Percentiles rank a stretch among this genome's conserved stretches.
These are phyloP conservation scores for Fraxinus ornus DNA, from an alignment of 305 asterid genomes.

Conservation along the genomic window DNA sequence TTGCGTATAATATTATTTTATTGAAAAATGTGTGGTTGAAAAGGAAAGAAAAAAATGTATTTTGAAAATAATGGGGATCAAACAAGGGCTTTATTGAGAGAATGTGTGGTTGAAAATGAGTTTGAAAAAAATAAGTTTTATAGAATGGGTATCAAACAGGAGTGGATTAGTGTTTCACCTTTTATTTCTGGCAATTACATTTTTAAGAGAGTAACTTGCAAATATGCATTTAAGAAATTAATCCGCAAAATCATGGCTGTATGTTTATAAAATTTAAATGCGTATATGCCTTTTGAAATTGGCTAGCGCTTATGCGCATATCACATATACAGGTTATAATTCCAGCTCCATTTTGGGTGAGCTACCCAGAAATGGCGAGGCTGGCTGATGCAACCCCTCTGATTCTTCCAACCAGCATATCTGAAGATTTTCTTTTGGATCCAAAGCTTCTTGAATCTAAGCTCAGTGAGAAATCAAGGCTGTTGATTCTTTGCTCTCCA, in stretches of 20 bases:
- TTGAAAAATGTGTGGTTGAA: too few species aligned
- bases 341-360: constrained; percentile 97
- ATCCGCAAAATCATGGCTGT: constrained; percentile 56
- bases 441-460: constrained; percentile 81
- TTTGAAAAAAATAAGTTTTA: too few species aligned
- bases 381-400: constrained; percentile 92
- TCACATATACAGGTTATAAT: constrained; percentile 65
- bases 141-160: too few species aligned
- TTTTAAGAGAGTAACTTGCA: neutral
- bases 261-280: constrained; percentile 19
- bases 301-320: neutral
- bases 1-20: too few species aligned
- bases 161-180: neutral
- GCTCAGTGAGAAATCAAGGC: constrained; percentile 73
- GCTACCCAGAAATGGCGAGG: constrained; percentile 98
- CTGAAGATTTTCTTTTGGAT: constrained; percentile 77
- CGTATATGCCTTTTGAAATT: neutral
- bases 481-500: constrained; percentile 93
- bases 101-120: too few species aligned
- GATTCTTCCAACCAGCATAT: constrained; percentile 68
- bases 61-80: too few species aligned
- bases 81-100: too few species aligned
- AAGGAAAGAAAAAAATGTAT: too few species aligned
- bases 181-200: neutral
- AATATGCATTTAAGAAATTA: neutral